Base-by-base conservation (phyloP, 805 yeast species). In the Nakazawaea wyomingensis region DNA sequence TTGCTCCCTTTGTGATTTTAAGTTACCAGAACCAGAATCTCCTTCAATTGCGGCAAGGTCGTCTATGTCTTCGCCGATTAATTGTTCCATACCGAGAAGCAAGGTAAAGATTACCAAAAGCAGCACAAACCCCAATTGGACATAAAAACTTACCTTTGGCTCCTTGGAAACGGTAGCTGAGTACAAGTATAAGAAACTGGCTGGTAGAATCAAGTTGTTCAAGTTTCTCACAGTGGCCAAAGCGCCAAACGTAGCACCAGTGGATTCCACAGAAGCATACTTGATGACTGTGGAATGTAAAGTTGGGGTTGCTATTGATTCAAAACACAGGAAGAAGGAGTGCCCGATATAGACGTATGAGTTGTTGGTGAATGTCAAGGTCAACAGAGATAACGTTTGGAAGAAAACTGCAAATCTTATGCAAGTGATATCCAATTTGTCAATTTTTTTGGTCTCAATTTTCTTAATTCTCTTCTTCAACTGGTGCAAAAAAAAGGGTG, bases 191-290 rank as follows among this genome's bases (percentile, higher is more conserved):
- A 82, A 57, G 22, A 74, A 58, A 0, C 64, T 17, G 4, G 78
- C 60, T 1, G 91, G 89, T 1, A 70, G 61, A 4, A 72, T 45
- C 48, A 82, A 62, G 47, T 65, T 60, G 5, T 73, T 58, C 0
- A 73, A 37, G 49, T 78, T 80, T 54, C 80, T 75, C 18, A 82
- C 56, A 33, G 84, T 57, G 0, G 87, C 78, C 34, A 83, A 58
- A 1, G 83, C 88, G 8, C 91, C 89, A 61, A 82, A 84, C 17
- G 80, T 67, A 56, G 83, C 89, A 17, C 95, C 95, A 3, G 78
- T 69, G 46, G 71, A 71, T 11, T 72, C 69, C 33, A 76, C 78
- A 1, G 77, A 75, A 46, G 71, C 75, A 56, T 80, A 79, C 56
- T 85, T 85, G 44, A 80, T 68, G 7, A 82, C 61, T 1, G 85